Conservation (phyloP, 805 yeast species). For the Lachancea waltii region DNA sequence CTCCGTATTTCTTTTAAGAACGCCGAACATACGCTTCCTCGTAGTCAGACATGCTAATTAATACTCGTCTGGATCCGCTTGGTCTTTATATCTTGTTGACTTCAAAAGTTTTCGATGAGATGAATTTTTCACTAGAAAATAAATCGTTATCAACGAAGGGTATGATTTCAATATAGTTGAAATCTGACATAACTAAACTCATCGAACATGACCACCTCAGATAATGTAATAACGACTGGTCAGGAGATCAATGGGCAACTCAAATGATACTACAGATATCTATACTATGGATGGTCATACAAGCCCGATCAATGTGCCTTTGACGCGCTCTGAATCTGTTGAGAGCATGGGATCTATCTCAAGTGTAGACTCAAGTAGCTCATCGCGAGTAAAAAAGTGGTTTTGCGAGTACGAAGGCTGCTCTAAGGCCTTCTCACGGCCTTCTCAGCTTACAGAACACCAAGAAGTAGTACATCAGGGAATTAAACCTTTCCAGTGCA, state of each 20-base stretch:
- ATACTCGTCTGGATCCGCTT: not conserved
- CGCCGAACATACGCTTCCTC: conserved; percentile 39
- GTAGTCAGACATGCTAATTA: conserved; percentile 44
- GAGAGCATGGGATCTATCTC: conserved; percentile 8
- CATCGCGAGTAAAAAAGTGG: conserved; percentile 49
- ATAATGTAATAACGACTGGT: no score
- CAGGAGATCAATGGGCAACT: not conserved
- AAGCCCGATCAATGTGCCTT: not conserved
- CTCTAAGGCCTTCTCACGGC: conserved; percentile 69
- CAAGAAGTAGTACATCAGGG: conserved; percentile 63
- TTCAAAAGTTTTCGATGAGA: not conserved
- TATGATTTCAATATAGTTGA: no score
- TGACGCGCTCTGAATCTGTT: conserved; percentile 7
- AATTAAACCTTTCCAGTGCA: conserved; percentile 69
- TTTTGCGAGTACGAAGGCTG: conserved; percentile 62
- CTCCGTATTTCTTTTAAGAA: not conserved
- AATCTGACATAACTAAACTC: conserved; percentile 1
- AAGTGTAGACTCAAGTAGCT: conserved; percentile 22
- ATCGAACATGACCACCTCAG: not conserved
- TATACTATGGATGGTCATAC: not conserved
- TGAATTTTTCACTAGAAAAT: not conserved
- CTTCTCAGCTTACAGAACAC: conserved; percentile 80
- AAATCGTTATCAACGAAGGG: not conserved
- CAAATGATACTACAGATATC: not conserved
- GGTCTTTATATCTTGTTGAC: not conserved